Evolutionary conservation across 1,139 yeast species (phyloP), one percentile per base, ranked within the genome.

Genomic region (Yamadazyma dendronema): DNA sequence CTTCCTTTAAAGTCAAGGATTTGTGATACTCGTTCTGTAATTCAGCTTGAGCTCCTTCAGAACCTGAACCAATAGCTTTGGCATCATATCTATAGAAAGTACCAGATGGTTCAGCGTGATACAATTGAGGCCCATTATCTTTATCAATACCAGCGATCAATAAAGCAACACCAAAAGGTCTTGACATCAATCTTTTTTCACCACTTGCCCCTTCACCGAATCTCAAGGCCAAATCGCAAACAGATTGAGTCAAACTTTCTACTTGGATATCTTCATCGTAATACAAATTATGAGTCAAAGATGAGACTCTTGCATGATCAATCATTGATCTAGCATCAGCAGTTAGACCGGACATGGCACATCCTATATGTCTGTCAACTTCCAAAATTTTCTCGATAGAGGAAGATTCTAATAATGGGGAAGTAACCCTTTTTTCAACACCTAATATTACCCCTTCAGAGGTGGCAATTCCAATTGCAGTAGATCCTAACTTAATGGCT

Each of bases 191-290:
- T 59, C 96, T 78, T 62, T 94, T 94, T 59, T 92, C 97, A 43
- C 97, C 98, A 31, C 92, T 84, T 9, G 97, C 98, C 49, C 97
- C 97, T 67, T 92, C 99, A 44, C 99, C 99, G 54, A 94, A 94
- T 59, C 97, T 77, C 52, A 94, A 73, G 2, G 99, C 98, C 58
- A 94, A 75, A 65, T 94, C 98, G 63, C 98, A 92, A 17, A 94
- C 96, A 1, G 95, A 82, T 63, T 94, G 99, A 11, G 98, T 90
- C 54, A 92, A 79, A 36, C 95, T 80, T 62, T 94, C 98, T 27
- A 92, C 95, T 41, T 86, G 85, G 54, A 92, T 88, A 34, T 85
- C 82, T 63, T 94, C 99, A 62, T 94, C 94, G 56, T 86, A 94
- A 61, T 88, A 85, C 56, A 94, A 74, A 50, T 84, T 77, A 62